phyloP scores from a whole-genome alignment of 371 early-diverging fungal species.

The Chytridiales sp. region DNA sequence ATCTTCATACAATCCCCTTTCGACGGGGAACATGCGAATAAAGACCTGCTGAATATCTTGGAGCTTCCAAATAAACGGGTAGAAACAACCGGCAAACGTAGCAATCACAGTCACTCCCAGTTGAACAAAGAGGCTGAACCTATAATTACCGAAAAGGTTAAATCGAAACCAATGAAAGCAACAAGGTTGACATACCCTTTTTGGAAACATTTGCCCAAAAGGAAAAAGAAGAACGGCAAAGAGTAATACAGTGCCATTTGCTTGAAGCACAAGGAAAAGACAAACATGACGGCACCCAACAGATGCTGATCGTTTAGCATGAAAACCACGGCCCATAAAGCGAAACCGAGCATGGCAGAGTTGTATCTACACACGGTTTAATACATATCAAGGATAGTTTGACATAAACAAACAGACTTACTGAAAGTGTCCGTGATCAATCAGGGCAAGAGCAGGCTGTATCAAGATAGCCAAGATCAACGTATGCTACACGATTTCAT shows the following conservation, averaged over 20 bases:
- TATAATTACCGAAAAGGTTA: slow-evolving; percentile 18
- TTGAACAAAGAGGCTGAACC: slow-evolving; percentile 61
- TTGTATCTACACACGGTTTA: slow-evolving; percentile 81
- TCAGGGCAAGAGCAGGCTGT: slow-evolving; percentile 82
- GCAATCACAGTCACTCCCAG: slow-evolving; percentile 72
- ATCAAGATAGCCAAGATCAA: slow-evolving; percentile 62
- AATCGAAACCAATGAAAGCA: not conserved
- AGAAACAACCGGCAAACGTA: slow-evolving; percentile 66
- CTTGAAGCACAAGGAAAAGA: slow-evolving; percentile 82
- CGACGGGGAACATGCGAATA: slow-evolving; percentile 85
- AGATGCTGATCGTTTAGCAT: slow-evolving; percentile 62
- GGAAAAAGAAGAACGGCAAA: slow-evolving; percentile 81
- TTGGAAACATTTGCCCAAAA: slow-evolving; percentile 69
- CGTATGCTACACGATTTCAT: slow-evolving; percentile 12
- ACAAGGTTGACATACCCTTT: slow-evolving; percentile 2
- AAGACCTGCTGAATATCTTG: slow-evolving; percentile 75
- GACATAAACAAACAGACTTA: slow-evolving; percentile 28
- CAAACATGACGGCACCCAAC: slow-evolving; percentile 75
- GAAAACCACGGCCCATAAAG: slow-evolving; percentile 70
- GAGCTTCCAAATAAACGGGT: slow-evolving; percentile 66
- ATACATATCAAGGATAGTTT: not conserved
- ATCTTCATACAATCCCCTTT: slow-evolving; percentile 94
- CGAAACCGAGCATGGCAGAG: slow-evolving; percentile 88
- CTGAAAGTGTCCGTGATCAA: slow-evolving; percentile 97
- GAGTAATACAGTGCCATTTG: slow-evolving; percentile 96